Percentiles rank a stretch among this genome's conserved stretches.
Conservation (phyloP, 257 asterid genomes). For the Anisodus tanguticus region DNA sequence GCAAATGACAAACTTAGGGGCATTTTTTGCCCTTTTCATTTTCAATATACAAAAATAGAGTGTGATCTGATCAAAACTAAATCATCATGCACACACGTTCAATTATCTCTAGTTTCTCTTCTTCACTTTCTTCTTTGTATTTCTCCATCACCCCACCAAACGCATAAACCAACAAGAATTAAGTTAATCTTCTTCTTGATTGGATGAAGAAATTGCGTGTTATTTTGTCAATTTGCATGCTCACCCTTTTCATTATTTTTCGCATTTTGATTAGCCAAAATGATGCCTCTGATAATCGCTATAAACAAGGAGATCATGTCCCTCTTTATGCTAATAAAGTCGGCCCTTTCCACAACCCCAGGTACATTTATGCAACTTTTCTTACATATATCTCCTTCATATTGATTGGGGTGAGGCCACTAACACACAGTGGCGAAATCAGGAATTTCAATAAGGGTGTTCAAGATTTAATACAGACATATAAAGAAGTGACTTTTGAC, state of each 20-base stretch:
- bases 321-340: slow-evolving; percentile 34
- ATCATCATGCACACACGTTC: not conserved
- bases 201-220: slow-evolving; percentile 23
- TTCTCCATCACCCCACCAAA: too few species aligned
- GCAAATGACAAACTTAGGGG: not conserved
- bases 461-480: too few species aligned
- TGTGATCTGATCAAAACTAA: too few species aligned
- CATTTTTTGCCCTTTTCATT: too few species aligned
- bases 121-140: too few species aligned
- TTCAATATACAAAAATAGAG: too few species aligned
- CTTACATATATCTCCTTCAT: not conserved
- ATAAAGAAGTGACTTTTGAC: too few species aligned
- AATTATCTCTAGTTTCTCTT: not conserved
- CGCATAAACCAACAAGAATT: not conserved
- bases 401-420: too few species aligned
- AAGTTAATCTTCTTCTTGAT: slow-evolving; percentile 7
- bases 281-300: slow-evolving; percentile 27
- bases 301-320: slow-evolving; percentile 37
- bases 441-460: too few species aligned
- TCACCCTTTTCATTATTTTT: not conserved
- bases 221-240: not conserved
- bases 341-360: slow-evolving; percentile 35
- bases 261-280: not conserved
- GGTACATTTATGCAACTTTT: slow-evolving; percentile 7
- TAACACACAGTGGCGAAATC: not conserved